Evolutionary conservation across 2,329 filamentous ascomycete genomes (phyloP).

Genomic region (Sphaerulina musiva): DNA sequence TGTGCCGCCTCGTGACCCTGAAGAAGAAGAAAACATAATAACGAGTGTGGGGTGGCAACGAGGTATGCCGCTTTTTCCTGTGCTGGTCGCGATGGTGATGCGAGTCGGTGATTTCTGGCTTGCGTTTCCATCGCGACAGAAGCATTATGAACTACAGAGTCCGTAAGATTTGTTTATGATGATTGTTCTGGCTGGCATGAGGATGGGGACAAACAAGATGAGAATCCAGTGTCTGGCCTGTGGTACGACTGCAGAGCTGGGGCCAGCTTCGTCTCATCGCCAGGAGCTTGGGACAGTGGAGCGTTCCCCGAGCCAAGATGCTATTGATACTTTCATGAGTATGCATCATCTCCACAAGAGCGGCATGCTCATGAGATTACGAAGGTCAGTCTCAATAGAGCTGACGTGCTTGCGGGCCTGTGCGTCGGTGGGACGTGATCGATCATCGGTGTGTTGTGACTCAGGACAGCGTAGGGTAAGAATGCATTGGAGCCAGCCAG

Average conservation of each 20-base stretch:
- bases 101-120: constrained; percentile 9
- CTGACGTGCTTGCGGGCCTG: not conserved
- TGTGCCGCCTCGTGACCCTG: not conserved
- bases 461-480: not conserved
- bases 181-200: constrained; percentile 20
- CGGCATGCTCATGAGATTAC: not conserved
- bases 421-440: not conserved
- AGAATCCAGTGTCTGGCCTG: not conserved
- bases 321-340: not conserved
- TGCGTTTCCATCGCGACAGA: constrained; percentile 26
- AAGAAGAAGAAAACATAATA: constrained; percentile 10
- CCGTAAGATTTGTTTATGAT: constrained; percentile 23
- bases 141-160: constrained; percentile 21
- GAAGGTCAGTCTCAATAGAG: not conserved
- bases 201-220: constrained; percentile 17
- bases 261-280: not conserved
- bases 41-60: constrained; percentile 2
- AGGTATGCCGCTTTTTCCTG: constrained; percentile 7
- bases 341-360: not conserved
- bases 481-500: not conserved
- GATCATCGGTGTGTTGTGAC: not conserved
- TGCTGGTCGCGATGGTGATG: constrained; percentile 22
- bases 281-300: constrained; percentile 1
- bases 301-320: not conserved
- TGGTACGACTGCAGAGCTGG: not conserved